Base-by-base conservation (phyloP, 2,329 filamentous ascomycete genomes). In the Epichloe festucae region DNA sequence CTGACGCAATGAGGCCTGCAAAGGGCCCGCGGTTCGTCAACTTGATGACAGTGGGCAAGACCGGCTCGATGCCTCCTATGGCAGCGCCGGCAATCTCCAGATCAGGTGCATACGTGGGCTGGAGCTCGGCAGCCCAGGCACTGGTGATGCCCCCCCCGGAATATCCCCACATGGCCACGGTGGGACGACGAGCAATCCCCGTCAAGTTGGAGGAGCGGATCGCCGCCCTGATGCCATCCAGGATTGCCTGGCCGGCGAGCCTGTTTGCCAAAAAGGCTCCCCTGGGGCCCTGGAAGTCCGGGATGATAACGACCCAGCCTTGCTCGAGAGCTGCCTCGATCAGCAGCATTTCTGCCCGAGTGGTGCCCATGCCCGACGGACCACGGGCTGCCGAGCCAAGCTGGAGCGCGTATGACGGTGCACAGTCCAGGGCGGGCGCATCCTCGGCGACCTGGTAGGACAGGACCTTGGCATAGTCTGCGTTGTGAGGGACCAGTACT, bases 291-390 rank as follows among this genome's bases (percentile, higher is more conserved):
- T 73, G 66, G 50, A 67, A 71, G 56, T 77, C 75, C 0, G 74
- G 73, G 65, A 72, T 61, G 15, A 67, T 70, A 23, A 78, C 70
- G 19, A 70, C 62, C 72, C 72, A 76, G 6, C 73, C 73, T 56
- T 64, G 52, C 5, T 64, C 61, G 2, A 78, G 67, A 8, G 55
- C 56, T 1, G 52, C 54, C 40, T 62, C 54, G 8, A 60, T 48
- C 7, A 62, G 55, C 5, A 62, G 50, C 3, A 61, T 19, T 49
- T 63, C 58, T 3, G 49, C 21, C 46, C 60, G 54, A 6, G 58
- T 58, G 2, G 55, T 57, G 27, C 65, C 61, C 10, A 67, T 65
- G 7, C 68, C 66, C 48, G 73, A 59, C 5, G 69, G 12, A 0
- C 52, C 48, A 6, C 7, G 1, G 27, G 7, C 7, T 27, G 27